A percentile compares a stretch with the other conserved stretches of the same genome.
Evolutionary conservation across 148 eudicot genomes (phyloP).

Genomic region (Cornus suecica): DNA sequence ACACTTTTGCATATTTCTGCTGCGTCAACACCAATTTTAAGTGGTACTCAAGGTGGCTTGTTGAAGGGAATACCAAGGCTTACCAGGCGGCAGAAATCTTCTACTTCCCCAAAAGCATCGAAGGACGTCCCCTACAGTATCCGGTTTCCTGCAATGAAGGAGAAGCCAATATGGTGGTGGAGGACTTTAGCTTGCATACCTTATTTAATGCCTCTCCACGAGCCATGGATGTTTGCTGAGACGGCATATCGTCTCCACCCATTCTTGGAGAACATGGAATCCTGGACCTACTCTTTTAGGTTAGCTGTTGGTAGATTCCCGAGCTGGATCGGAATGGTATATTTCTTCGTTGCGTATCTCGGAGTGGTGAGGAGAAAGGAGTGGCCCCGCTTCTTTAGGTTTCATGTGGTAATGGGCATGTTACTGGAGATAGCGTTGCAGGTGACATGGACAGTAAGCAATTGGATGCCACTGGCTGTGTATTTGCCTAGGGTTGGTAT

Average conservation of each 20-base stretch:
- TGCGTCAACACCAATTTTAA: conserved; percentile 41
- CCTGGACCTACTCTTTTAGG: conserved; percentile 61
- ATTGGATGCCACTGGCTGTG: conserved; percentile 66
- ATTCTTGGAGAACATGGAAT: conserved; percentile 65
- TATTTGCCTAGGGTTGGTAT: conserved; percentile 84
- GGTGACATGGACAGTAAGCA: conserved; percentile 55
- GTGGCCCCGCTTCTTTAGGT: conserved; percentile 93
- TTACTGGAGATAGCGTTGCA: conserved; percentile 75
- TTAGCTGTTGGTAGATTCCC: conserved; percentile 59
- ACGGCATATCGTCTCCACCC: conserved; percentile 79
- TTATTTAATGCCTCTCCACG: conserved; percentile 75
- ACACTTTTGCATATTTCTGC: conserved; percentile 31
- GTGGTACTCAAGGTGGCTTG: conserved; percentile 43
- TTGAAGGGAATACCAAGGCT: conserved; percentile 28
- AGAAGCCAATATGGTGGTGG: conserved; percentile 89
- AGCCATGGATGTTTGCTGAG: conserved; percentile 85
- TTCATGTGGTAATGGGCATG: conserved; percentile 86
- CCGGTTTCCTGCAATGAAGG: conserved; percentile 65
- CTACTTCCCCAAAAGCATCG: conserved; percentile 44
- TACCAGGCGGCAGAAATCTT: conserved; percentile 16
- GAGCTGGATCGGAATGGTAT: conserved; percentile 68
- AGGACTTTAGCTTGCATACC: conserved; percentile 79
- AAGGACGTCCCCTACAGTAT: conserved; percentile 60
- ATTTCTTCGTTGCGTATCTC: conserved; percentile 69
- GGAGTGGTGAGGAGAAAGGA: conserved; percentile 78